Evolutionary conservation across 2,329 filamentous ascomycete genomes (phyloP).

Genomic region (Aspergillus floridensis): DNA sequence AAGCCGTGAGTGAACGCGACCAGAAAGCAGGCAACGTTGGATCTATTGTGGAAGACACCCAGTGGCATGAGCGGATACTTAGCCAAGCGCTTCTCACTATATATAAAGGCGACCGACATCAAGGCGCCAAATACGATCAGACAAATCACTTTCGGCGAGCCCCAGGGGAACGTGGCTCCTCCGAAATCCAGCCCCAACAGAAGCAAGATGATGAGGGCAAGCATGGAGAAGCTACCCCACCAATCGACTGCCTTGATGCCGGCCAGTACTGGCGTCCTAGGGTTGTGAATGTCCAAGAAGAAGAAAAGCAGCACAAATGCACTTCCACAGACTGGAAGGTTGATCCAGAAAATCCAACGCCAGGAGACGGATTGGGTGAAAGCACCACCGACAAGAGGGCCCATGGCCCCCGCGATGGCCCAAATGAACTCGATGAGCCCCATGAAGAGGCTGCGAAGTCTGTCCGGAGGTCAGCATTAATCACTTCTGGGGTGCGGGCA

Average conservation of each 20-base stretch:
- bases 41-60: constrained; percentile 55
- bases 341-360: constrained; percentile 59
- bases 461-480: constrained; percentile 17
- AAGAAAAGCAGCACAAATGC: constrained; percentile 51
- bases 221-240: constrained; percentile 52
- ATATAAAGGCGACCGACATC: constrained; percentile 54
- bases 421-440: constrained; percentile 54
- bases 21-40: constrained; percentile 58
- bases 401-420: constrained; percentile 54
- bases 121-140: constrained; percentile 52
- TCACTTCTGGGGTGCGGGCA: not conserved
- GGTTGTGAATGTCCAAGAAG: constrained; percentile 56
- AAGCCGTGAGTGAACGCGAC: constrained; percentile 51
- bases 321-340: constrained; percentile 50
- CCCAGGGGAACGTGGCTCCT: constrained; percentile 54
- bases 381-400: constrained; percentile 54
- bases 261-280: constrained; percentile 49
- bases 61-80: constrained; percentile 68
- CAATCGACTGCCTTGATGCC: constrained; percentile 55
- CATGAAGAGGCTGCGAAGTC: constrained; percentile 49
- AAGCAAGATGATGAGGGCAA: constrained; percentile 52
- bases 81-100: constrained; percentile 63
- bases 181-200: constrained; percentile 56
- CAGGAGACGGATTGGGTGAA: constrained; percentile 47
- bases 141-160: constrained; percentile 54